Percentiles rank a stretch among this genome's conserved stretches.
phyloP scores from a whole-genome alignment of 2,329 filamentous ascomycete species.

The Bisporella sp. region DNA sequence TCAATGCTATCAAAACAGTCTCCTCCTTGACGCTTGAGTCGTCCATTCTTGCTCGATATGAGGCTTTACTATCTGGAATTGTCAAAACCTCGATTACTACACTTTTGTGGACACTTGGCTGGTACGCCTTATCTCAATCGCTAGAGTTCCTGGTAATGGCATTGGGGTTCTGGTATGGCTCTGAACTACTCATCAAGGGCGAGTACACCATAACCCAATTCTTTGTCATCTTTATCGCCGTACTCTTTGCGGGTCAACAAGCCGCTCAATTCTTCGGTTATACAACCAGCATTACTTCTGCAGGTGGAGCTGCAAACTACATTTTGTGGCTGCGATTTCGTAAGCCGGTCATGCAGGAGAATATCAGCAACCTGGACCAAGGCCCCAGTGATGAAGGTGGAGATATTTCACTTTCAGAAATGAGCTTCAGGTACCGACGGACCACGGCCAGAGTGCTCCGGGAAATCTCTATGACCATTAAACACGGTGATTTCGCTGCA shows the following conservation, averaged over 20 bases:
- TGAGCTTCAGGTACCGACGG: slow-evolving; percentile 10
- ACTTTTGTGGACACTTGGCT: slow-evolving; percentile 18
- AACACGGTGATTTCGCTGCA: slow-evolving; percentile 77
- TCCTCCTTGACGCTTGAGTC: slow-evolving; percentile 35
- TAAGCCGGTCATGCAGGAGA: too few relatives aligned
- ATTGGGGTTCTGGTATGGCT: slow-evolving; percentile 32
- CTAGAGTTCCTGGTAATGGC: slow-evolving; percentile 28
- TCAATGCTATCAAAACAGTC: slow-evolving; percentile 38
- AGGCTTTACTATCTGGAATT: slow-evolving; percentile 24
- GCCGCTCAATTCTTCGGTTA: too few relatives aligned
- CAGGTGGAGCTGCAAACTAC: too few relatives aligned
- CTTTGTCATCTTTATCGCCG: slow-evolving; percentile 43
- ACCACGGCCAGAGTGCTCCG: slow-evolving; percentile 6
- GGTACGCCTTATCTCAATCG: slow-evolving; percentile 19
- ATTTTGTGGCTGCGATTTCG: too few relatives aligned
- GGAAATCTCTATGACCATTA: slow-evolving; percentile 29
- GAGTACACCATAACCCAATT: slow-evolving; percentile 37
- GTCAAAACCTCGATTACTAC: slow-evolving; percentile 9
- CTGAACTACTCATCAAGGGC: slow-evolving; percentile 30
- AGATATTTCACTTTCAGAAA: neutral
- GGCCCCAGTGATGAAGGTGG: too few relatives aligned
- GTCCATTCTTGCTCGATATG: slow-evolving; percentile 28
- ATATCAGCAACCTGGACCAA: too few relatives aligned
- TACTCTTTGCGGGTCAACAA: slow-evolving; percentile 26
- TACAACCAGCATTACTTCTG: too few relatives aligned